Conservation (phyloP, 345 rosid species). For the Barbarea vulgaris region DNA sequence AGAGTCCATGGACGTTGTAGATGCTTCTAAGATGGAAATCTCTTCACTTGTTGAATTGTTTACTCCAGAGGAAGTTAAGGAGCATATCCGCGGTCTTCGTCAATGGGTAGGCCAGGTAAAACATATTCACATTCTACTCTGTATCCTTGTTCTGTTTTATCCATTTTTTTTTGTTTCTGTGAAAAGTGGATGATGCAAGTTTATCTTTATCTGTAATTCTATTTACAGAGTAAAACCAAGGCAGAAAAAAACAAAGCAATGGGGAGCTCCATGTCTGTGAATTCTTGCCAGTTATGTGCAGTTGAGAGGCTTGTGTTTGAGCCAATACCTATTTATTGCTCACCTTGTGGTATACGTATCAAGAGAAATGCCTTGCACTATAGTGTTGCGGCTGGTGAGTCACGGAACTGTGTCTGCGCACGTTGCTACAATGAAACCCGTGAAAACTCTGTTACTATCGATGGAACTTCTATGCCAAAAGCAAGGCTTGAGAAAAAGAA, state of each 20-base stretch:
- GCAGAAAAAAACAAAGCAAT: conserved; percentile 89
- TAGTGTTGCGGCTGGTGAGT: conserved; percentile 72
- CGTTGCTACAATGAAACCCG: conserved; percentile 84
- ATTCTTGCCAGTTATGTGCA: conserved; percentile 90
- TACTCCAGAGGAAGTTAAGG: conserved; percentile 85
- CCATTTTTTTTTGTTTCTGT: neutral
- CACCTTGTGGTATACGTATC: conserved; percentile 87
- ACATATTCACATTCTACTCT: neutral
- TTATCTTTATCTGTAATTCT: conserved; percentile 24
- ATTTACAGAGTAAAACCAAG: conserved; percentile 77
- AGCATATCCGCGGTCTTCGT: conserved; percentile 80
- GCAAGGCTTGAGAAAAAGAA: conserved; percentile 86
- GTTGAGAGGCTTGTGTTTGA: conserved; percentile 89
- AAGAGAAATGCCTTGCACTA: conserved; percentile 85
- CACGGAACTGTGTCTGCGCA: conserved; percentile 73
- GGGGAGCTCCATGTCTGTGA: conserved; percentile 79
- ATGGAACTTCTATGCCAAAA: conserved; percentile 63
- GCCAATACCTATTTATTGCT: conserved; percentile 86
- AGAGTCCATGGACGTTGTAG: conserved; percentile 45
- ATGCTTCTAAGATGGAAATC: conserved; percentile 63
- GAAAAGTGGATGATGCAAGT: neutral
- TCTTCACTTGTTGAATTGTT: conserved; percentile 73
- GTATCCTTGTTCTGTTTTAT: neutral
- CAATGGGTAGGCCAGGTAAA: conserved; percentile 96
- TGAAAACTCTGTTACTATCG: conserved; percentile 60